Base-by-base conservation (phyloP, 2,329 filamentous ascomycete genomes). In the Claviceps maximensis region DNA sequence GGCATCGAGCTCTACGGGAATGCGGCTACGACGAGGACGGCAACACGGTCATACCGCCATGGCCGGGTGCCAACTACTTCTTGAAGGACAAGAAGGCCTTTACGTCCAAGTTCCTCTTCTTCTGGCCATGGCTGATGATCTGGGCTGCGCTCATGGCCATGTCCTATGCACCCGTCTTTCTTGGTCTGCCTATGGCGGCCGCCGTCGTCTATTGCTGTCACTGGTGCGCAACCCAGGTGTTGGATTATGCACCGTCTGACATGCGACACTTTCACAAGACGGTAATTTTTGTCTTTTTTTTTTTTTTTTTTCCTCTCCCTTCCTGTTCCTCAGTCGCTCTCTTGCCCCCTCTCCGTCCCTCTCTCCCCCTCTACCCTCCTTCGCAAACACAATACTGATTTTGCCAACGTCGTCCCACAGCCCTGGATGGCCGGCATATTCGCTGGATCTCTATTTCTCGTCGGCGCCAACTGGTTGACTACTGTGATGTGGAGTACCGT, bases 381-480 rank as follows among this genome's bases (percentile, higher is more conserved):
- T n/a, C n/a, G n/a, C n/a, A n/a, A n/a, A n/a, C n/a, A n/a, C n/a
- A n/a, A n/a, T n/a, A n/a, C n/a, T 17, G 5, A 13, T 13, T 12
- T 38, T 27, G 47, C 47, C 40, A 19, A 49, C 21, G 21, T 38
- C 21, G 23, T 12, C 2, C 10, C 10, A 2, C 25, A 90, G 84
- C 91, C 93, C 13, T 97, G 90, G 77, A 75, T 98, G 59, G 84
- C 93, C 0, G 93, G 93, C 53, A 90, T 98, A 56, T 98, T 98
- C 70, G 85, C 89, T 0, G 90, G 76, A 2, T 87, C 90, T 0
- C 69, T 96, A 19, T 94, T 95, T 63, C 84, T 88, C 73, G 81
- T 89, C 4, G 87, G 83, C 29, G 62, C 87, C 40, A 81, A 85
- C 58, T 98, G 88, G 80, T 59, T 91, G 41, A 79, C 84, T 23